A percentile compares a stretch with the other conserved stretches of the same genome.
Evolutionary conservation across 805 yeast genomes (phyloP).

Genomic region (Scheffersomyces amazonensis): DNA sequence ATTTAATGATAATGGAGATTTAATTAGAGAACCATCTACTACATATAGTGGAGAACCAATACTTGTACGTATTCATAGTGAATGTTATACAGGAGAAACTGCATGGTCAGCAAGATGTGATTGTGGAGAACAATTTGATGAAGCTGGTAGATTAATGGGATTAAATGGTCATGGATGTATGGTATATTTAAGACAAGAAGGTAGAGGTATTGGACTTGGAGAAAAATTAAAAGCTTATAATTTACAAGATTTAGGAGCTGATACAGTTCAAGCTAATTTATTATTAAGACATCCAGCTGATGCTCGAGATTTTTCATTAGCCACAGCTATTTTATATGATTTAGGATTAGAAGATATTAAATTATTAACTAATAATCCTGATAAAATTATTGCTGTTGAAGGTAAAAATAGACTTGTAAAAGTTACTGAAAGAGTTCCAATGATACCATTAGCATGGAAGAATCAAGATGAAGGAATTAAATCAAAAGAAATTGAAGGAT

Average conservation of each 20-base stretch:
- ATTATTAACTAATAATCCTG: conserved; percentile 92
- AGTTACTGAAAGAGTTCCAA: conserved; percentile 89
- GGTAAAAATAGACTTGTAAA: conserved; percentile 71
- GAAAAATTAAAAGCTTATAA: conserved; percentile 96
- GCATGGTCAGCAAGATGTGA: conserved; percentile 99
- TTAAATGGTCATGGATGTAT: conserved; percentile 86
- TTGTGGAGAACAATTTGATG: conserved; percentile 98
- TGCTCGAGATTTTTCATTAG: conserved; percentile 89
- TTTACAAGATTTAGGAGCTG: conserved; percentile 96
- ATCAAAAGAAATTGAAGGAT: conserved; percentile 87
- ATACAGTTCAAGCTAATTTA: conserved; percentile 94
- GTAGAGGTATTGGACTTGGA: conserved; percentile 98
- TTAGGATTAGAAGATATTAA: conserved; percentile 70
- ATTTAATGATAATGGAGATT: conserved; percentile 35
- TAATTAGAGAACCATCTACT: conserved; percentile 26
- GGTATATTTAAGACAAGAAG: conserved; percentile 95
- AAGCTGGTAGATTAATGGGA: conserved; percentile 94
- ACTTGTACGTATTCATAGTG: conserved; percentile 89
- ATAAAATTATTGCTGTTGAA: conserved; percentile 91
- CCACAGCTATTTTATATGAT: conserved; percentile 88
- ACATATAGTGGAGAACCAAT: conserved; percentile 39
- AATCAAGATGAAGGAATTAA: conserved; percentile 57
- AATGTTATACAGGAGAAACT: conserved; percentile 98
- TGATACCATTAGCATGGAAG: conserved; percentile 93
- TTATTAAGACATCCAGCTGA: conserved; percentile 96